These are phyloP conservation scores for Ramalina intermedia DNA, from an alignment of 495 filamentous ascomycete genomes.

Conservation along the genomic window DNA sequence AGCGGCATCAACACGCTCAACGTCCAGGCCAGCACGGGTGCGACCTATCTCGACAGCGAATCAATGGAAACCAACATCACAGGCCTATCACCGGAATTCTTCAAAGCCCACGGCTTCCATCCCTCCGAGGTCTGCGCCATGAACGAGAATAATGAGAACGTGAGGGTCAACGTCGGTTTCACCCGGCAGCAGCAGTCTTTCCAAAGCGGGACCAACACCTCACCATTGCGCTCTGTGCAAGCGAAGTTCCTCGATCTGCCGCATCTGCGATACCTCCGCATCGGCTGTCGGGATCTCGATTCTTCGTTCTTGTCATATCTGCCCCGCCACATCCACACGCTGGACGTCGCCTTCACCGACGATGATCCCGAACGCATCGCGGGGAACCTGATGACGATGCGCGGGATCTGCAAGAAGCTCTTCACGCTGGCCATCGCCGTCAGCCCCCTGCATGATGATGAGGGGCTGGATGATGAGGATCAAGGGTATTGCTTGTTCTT, in stretches of 20 bases:
- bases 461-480: neutral
- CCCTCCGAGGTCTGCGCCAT: slow-evolving; percentile 7
- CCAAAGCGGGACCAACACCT: neutral
- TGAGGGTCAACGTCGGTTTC: slow-evolving; percentile 3
- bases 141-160: slow-evolving; percentile 7
- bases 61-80: slow-evolving; percentile 12
- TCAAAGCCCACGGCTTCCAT: slow-evolving; percentile 1
- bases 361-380: slow-evolving; percentile 6
- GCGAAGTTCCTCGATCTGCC: slow-evolving; percentile 8
- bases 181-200: neutral
- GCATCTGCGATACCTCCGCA: slow-evolving; percentile 11
- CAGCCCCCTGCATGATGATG: slow-evolving; percentile 11
- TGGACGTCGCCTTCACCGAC: slow-evolving; percentile 13
- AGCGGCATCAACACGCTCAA: neutral
- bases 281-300: slow-evolving; percentile 9
- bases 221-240: neutral
- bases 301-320: slow-evolving; percentile 8
- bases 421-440: slow-evolving; percentile 13
- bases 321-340: slow-evolving; percentile 6
- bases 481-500: slow-evolving; percentile 1
- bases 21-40: neutral
- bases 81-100: slow-evolving; percentile 7
- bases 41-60: neutral
- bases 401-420: slow-evolving; percentile 8
- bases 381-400: slow-evolving; percentile 2